Percentiles rank a stretch among this genome's conserved stretches.
Conservation (phyloP, 2,329 filamentous ascomycete species). For the Thielaviopsis ethacetica region DNA sequence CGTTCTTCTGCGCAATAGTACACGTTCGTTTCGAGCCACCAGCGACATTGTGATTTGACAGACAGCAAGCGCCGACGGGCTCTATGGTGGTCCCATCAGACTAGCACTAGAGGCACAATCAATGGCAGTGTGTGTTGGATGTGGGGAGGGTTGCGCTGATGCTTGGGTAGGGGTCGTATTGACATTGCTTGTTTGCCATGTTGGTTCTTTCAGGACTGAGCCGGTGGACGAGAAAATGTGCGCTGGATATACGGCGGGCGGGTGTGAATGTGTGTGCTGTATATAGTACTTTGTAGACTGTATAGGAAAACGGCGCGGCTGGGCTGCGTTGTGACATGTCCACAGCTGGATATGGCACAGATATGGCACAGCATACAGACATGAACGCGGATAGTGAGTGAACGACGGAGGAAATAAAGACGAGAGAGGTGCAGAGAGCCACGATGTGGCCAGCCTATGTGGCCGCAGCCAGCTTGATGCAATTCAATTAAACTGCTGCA, state of each 20-base stretch:
- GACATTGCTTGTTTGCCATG: not conserved
- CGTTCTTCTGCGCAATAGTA: too few species aligned
- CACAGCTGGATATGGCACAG: too few species aligned
- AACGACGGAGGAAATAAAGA: too few species aligned
- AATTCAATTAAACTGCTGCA: not conserved
- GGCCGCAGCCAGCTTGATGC: not conserved
- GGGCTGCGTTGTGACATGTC: too few species aligned
- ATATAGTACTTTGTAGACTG: too few species aligned
- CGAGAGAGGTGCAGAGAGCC: not conserved
- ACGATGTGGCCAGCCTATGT: not conserved
- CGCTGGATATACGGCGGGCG: too few species aligned
- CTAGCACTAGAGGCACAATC: not conserved
- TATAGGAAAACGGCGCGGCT: too few species aligned
- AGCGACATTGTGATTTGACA: not conserved
- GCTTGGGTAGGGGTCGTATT: not conserved
- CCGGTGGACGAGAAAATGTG: not conserved
- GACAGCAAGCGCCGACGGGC: not conserved
- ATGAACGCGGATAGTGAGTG: too few species aligned
- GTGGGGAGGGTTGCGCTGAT: not conserved
- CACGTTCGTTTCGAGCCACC: not conserved
- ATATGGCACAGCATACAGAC: too few species aligned
- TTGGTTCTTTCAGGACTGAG: not conserved
- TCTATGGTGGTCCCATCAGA: not conserved
- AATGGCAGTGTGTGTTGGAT: not conserved
- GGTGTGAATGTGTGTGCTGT: too few species aligned